phyloP scores from a whole-genome alignment of 78 protist genomes.

The Dictyostelium capitatum region DNA sequence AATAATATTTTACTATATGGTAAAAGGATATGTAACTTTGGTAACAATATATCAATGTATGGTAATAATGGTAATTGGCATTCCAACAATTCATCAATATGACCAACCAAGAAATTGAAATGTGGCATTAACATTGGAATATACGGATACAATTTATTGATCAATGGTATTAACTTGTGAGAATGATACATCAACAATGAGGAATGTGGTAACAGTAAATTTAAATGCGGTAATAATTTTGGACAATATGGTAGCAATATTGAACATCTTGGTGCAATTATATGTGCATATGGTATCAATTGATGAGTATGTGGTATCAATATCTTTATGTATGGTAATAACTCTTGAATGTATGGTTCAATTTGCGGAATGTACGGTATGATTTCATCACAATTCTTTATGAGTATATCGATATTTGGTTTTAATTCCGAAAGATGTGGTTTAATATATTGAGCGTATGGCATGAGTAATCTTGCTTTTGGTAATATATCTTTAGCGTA shows the following conservation, averaged over 20 bases:
- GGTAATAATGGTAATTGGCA: neutral
- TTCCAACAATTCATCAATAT: conserved; percentile 49
- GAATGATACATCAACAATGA: conserved; percentile 62
- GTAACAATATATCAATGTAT: conserved; percentile 28
- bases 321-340: conserved; percentile 53
- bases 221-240: conserved; percentile 39
- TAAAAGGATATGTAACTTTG: conserved; percentile 33
- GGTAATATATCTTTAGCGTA: conserved; percentile 35
- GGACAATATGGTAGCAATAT: conserved; percentile 52
- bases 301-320: conserved; percentile 25
- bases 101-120: conserved; percentile 22
- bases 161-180: conserved; percentile 55
- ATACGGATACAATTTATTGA: conserved; percentile 54
- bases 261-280: conserved; percentile 34
- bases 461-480: conserved; percentile 14
- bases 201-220: conserved; percentile 25
- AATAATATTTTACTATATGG: conserved; percentile 28
- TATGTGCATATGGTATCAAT: conserved; percentile 32
- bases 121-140: conserved; percentile 80
- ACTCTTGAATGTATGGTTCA: conserved; percentile 8
- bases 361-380: conserved; percentile 53
- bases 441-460: conserved; percentile 8
- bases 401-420: conserved; percentile 35
- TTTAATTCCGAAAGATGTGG: conserved; percentile 18
- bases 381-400: conserved; percentile 39